phyloP scores from a whole-genome alignment of 2,329 filamentous ascomycete species.

The Neonectria hederae region DNA sequence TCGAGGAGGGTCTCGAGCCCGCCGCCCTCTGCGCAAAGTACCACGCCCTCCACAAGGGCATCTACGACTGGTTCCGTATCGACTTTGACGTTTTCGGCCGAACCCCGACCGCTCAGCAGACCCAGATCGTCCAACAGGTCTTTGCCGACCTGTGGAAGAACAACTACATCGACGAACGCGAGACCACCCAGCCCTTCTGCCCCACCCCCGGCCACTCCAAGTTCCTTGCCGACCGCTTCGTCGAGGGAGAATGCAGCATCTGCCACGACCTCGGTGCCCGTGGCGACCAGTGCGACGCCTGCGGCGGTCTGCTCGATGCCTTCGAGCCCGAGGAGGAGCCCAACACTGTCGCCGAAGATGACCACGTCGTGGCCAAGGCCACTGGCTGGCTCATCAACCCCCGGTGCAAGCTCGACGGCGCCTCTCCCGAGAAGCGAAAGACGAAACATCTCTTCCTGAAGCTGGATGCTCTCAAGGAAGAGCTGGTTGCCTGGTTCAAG shows the following conservation, averaged over 20 bases:
- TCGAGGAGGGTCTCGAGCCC: conserved; percentile 86
- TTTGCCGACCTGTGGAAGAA: conserved; percentile 90
- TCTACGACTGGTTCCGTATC: conserved; percentile 97
- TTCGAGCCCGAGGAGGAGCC: conserved; percentile 63
- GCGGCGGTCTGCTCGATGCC: conserved; percentile 76
- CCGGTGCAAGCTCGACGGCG: conserved; percentile 89
- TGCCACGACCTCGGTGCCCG: conserved; percentile 77
- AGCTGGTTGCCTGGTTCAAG: conserved; percentile 81
- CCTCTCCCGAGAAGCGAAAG: conserved; percentile 78
- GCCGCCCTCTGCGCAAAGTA: conserved; percentile 91
- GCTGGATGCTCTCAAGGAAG: conserved; percentile 82
- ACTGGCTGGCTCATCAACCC: conserved; percentile 76
- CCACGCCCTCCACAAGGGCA: conserved; percentile 86
- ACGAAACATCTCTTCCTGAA: conserved; percentile 94
- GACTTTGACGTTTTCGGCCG: conserved; percentile 94
- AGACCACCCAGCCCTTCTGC: conserved; percentile 91
- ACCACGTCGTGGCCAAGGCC: conserved; percentile 48
- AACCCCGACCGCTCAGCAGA: conserved; percentile 89
- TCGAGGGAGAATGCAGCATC: conserved; percentile 81
- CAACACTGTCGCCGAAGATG: conserved; percentile 45
- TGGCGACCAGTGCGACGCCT: conserved; percentile 80
- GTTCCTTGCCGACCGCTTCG: conserved; percentile 87
- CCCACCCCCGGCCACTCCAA: conserved; percentile 70
- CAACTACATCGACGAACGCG: conserved; percentile 86
- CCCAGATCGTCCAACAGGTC: conserved; percentile 90